Percentiles rank a stretch among this genome's conserved stretches.
Evolutionary conservation across 495 filamentous ascomycete species (phyloP).

Genomic region (Sordaria brevicollis): DNA sequence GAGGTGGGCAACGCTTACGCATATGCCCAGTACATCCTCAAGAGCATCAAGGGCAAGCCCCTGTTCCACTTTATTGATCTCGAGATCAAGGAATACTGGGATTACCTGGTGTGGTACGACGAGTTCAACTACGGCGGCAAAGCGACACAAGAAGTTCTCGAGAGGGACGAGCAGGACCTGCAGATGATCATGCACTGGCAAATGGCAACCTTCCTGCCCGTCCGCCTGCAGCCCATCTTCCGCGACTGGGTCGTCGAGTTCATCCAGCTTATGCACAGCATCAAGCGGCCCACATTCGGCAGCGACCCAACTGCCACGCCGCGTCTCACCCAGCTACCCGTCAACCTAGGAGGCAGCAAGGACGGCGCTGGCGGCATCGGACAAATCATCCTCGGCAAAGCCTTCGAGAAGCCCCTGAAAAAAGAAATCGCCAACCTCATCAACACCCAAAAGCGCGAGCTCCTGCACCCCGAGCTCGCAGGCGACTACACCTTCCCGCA

Average conservation of each 20-base stretch:
- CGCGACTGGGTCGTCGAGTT: slow-evolving; percentile 91
- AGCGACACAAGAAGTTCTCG: slow-evolving; percentile 73
- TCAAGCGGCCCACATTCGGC: slow-evolving; percentile 54
- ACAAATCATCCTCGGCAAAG: slow-evolving; percentile 56
- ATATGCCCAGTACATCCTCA: slow-evolving; percentile 93
- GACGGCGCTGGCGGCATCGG: slow-evolving; percentile 38
- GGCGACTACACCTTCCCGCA: slow-evolving; percentile 80
- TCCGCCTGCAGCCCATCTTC: slow-evolving; percentile 72
- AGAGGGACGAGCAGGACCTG: slow-evolving; percentile 71
- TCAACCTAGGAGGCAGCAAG: slow-evolving; percentile 30
- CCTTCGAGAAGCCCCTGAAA: slow-evolving; percentile 81
- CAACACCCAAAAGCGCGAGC: slow-evolving; percentile 72
- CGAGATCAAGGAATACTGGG: slow-evolving; percentile 98
- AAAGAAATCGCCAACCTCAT: slow-evolving; percentile 74
- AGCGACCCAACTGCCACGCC: slow-evolving; percentile 46
- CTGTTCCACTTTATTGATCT: slow-evolving; percentile 96
- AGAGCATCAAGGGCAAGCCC: slow-evolving; percentile 88
- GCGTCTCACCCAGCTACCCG: slow-evolving; percentile 68
- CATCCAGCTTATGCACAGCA: slow-evolving; percentile 82
- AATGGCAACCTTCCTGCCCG: slow-evolving; percentile 76
- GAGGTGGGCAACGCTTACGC: slow-evolving; percentile 97
- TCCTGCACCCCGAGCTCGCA: slow-evolving; percentile 80
- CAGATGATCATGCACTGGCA: slow-evolving; percentile 99
- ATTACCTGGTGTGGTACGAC: slow-evolving; percentile 99
- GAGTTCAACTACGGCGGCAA: slow-evolving; percentile 98